phyloP scores from a whole-genome alignment of 345 rosid species.

The thale cress (Arabidopsis thaliana) region DNA sequence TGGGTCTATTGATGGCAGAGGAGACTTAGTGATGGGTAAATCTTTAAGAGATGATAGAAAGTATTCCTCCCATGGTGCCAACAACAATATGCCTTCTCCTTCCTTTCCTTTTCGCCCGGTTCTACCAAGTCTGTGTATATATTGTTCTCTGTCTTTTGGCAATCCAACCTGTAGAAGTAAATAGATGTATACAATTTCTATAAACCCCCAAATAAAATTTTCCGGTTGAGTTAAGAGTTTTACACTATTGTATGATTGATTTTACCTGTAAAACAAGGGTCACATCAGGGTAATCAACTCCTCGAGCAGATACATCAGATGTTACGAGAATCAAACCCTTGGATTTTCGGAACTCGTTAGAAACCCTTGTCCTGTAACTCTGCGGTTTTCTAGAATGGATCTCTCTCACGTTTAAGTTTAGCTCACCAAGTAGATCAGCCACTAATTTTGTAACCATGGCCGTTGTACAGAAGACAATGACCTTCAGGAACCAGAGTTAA shows the following conservation, averaged over 20 bases:
- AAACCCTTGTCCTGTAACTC: slow-evolving; percentile 85
- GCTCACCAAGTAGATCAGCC: slow-evolving; percentile 72
- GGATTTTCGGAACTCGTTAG: slow-evolving; percentile 92
- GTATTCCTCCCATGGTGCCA: slow-evolving; percentile 95
- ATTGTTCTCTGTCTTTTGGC: slow-evolving; percentile 90
- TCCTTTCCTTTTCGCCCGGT: slow-evolving; percentile 96
- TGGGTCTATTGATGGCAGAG: slow-evolving; percentile 68
- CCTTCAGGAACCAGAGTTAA: slow-evolving; percentile 51
- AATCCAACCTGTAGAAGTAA: slow-evolving; percentile 64
- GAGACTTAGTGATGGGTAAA: slow-evolving; percentile 76
- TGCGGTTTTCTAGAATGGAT: slow-evolving; percentile 96
- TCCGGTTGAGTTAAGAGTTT: background rate
- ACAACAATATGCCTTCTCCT: slow-evolving; percentile 84
- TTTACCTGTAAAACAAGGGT: slow-evolving; percentile 93
- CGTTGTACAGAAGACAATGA: slow-evolving; percentile 94
- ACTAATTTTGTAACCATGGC: slow-evolving; percentile 92
- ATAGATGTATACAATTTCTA: background rate
- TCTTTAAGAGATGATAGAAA: slow-evolving; percentile 76
- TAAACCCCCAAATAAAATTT: background rate
- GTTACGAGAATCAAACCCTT: slow-evolving; percentile 94
- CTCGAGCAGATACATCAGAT: slow-evolving; percentile 98
- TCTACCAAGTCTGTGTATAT: slow-evolving; percentile 94
- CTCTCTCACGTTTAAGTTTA: slow-evolving; percentile 85
- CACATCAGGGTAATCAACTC: slow-evolving; percentile 99
- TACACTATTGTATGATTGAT: background rate